phyloP scores from a whole-genome alignment of 179 eudicot genomes.

The Heliamphora pulchella region DNA sequence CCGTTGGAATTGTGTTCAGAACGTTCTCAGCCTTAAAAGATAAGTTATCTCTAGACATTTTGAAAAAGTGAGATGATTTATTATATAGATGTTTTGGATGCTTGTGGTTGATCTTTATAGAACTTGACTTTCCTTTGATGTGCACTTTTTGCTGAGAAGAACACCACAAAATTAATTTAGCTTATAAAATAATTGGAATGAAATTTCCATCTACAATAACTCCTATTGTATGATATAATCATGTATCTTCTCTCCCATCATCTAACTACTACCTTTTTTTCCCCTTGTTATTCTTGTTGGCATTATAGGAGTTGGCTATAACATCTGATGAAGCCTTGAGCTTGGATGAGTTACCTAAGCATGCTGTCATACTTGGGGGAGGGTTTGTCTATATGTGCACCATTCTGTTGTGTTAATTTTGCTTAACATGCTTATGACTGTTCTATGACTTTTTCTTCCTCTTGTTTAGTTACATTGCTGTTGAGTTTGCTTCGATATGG shows the following conservation, averaged over 20 bases:
- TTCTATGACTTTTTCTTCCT: constrained; percentile 8
- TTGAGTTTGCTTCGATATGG: constrained; percentile 99
- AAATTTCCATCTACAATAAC: too few species aligned
- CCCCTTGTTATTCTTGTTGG: neutral
- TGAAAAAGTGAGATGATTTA: too few species aligned
- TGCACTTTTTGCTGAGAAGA: neutral
- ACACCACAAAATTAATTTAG: too few species aligned
- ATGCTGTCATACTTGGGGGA: constrained; percentile 84
- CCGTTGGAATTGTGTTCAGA: too few species aligned
- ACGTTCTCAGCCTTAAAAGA: too few species aligned
- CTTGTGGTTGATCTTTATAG: neutral
- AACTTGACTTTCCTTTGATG: neutral
- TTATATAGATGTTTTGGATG: neutral
- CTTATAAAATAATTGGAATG: too few species aligned
- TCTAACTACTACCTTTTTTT: neutral
- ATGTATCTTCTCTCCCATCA: neutral
- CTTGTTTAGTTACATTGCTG: constrained; percentile 77
- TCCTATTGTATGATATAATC: neutral
- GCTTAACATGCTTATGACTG: constrained; percentile 3
- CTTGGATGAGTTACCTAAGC: constrained; percentile 91
- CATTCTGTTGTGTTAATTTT: constrained; percentile 6
- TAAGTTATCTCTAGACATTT: too few species aligned
- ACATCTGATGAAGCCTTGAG: constrained; percentile 98
- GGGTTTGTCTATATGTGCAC: constrained; percentile 49
- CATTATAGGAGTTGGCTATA: constrained; percentile 65